A percentile compares a stretch with the other conserved stretches of the same genome.
Conservation (phyloP, 768 basidiomycete genomes). For the Rhodotorula kratochvilovae region DNA sequence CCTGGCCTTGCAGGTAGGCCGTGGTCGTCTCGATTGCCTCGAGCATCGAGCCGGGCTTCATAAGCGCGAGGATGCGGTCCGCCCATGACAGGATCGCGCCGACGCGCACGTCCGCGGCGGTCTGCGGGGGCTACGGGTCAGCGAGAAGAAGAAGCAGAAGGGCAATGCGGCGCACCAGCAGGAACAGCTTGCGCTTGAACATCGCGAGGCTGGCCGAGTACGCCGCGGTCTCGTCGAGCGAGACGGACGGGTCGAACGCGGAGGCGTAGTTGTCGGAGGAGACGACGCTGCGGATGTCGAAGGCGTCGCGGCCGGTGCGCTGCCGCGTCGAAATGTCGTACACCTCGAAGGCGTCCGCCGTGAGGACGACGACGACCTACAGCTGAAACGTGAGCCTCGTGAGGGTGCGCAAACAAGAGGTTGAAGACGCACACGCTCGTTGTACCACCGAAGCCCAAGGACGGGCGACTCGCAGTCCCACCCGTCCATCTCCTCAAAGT, state of each 20-base stretch:
- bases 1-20: conserved; percentile 68
- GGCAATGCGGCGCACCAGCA: conserved; percentile 62
- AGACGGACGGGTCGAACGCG: conserved; percentile 15
- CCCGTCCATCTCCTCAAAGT: conserved; percentile 48
- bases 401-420: conserved; percentile 68
- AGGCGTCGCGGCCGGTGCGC: conserved; percentile 61
- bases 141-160: neutral
- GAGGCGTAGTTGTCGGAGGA: conserved; percentile 23
- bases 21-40: conserved; percentile 80
- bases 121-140: neutral
- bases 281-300: conserved; percentile 57
- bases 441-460: conserved; percentile 80
- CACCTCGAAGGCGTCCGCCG: conserved; percentile 59
- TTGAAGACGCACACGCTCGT: conserved; percentile 65
- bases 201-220: conserved; percentile 63
- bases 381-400: too few relatives aligned
- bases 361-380: conserved; percentile 48
- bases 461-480: conserved; percentile 55
- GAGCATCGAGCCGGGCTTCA: conserved; percentile 81
- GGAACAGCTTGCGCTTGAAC: conserved; percentile 86
- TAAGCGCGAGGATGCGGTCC: conserved; percentile 76
- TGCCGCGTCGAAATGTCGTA: conserved; percentile 61
- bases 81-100: conserved; percentile 92
- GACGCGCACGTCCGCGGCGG: conserved; percentile 61
- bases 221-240: neutral